Conservation (phyloP, 208 protist species). For the Endotrypanum monterogeii region DNA sequence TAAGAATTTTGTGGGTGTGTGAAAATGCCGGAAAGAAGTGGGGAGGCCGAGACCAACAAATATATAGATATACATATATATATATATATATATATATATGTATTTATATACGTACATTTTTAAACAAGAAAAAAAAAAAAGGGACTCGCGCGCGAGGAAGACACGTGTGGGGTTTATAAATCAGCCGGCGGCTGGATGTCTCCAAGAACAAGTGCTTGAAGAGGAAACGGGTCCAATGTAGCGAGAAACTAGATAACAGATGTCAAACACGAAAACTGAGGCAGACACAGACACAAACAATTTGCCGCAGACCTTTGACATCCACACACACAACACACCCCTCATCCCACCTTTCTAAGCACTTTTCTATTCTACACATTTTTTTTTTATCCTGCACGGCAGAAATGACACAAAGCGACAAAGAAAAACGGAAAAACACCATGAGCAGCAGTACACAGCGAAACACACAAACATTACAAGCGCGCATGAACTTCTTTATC, state of each 20-base stretch:
- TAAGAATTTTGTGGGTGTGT: no score
- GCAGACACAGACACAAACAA: background rate
- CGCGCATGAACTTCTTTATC: background rate
- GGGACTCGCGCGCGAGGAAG: background rate
- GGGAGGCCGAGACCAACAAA: background rate
- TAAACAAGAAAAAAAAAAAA: constrained; percentile 1
- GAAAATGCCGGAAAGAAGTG: background rate
- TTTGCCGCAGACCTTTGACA: background rate
- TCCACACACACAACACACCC: no score
- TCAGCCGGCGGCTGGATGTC: background rate
- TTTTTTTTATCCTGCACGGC: no score
- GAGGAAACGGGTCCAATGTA: background rate
- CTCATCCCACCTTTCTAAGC: background rate
- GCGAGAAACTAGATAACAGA: background rate
- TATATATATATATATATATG: background rate
- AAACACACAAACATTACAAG: background rate
- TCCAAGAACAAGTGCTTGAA: background rate
- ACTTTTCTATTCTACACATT: background rate
- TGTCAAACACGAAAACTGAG: no score
- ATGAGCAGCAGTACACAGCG: no score
- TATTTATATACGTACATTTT: background rate
- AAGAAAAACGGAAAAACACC: background rate
- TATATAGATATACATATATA: background rate
- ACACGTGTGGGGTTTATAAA: background rate
- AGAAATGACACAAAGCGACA: no score